These are phyloP conservation scores for Clathrus columnatus DNA, from an alignment of 768 basidiomycete genomes.

Conservation along the genomic window DNA sequence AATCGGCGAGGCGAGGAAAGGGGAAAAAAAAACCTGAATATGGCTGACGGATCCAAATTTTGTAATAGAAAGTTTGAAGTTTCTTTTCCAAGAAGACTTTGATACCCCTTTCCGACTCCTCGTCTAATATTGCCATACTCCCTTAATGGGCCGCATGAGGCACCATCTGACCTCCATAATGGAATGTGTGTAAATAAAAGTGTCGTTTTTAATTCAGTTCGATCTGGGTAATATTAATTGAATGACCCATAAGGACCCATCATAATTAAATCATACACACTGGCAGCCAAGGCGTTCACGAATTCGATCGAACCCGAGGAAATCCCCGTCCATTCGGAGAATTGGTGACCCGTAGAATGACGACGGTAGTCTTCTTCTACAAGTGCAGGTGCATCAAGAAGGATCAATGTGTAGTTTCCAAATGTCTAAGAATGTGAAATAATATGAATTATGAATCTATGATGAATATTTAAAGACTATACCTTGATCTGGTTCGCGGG, in stretches of 20 bases:
- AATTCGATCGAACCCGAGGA: constrained; percentile 47
- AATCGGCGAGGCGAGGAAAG: not conserved
- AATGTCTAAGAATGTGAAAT: constrained; percentile 23
- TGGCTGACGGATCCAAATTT: constrained; percentile 50
- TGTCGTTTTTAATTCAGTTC: constrained; percentile 34
- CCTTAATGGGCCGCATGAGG: constrained; percentile 67
- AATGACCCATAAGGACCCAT: constrained; percentile 28
- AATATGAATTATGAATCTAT: not conserved
- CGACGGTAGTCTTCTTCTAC: constrained; percentile 65
- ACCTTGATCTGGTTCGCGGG: constrained; percentile 52
- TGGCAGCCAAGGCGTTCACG: constrained; percentile 33
- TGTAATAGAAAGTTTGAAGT: constrained; percentile 61
- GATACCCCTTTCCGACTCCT: constrained; percentile 73
- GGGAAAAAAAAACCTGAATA: constrained; percentile 57
- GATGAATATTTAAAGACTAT: constrained; percentile 14
- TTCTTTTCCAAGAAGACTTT: constrained; percentile 68
- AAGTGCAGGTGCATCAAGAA: constrained; percentile 66
- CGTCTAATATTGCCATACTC: constrained; percentile 67
- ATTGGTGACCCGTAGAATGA: constrained; percentile 29
- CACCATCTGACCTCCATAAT: constrained; percentile 60
- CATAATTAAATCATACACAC: constrained; percentile 31
- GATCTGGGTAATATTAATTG: constrained; percentile 17
- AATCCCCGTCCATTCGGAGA: constrained; percentile 43
- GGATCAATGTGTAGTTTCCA: constrained; percentile 62
- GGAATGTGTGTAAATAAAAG: constrained; percentile 85